Base-by-base conservation (phyloP, 495 filamentous ascomycete species). In the Clavariopsis aquatica region DNA sequence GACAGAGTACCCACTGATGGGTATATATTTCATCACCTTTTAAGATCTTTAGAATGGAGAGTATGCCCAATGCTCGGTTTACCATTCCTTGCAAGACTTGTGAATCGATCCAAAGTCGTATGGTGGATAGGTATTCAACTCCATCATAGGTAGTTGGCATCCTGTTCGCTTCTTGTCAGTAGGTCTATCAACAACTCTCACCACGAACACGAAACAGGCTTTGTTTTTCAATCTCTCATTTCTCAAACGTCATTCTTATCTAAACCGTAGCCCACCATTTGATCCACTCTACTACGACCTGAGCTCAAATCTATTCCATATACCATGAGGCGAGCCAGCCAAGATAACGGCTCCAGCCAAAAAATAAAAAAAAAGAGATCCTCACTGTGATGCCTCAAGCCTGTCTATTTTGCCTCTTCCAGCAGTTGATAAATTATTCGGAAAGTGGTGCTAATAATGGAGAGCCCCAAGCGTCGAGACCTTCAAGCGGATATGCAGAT, bases 291-390 rank as follows among this genome's bases (percentile, higher is more conserved):
- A 43, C 38, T 6, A 15, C 38, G n/a, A 43, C 10, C 47, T 23
- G 47, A 28, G 47, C 54, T 31, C 54, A 57, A 43, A 22, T 57
- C 54, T 57, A 57, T 57, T 31, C 54, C 54, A 43, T 43, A 43
- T 49, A 27, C 57, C 46, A 62, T 43, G 15, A 9, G 41, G 43
- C 46, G 45, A 60, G 57, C 43, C 57, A 52, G n/a, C 19, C 13
- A 20, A 49, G 1, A 52, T n/a, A n/a, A 20, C 31, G 46, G 57
- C 43, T 51, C 43, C 26, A 51, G 43, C 57, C 57, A 60, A n/a
- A 29, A 8, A 13, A 24, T 24, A 52, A 3, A 17, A 7, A 34
- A 54, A 54, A 29, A 12, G 24, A 54, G 10, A 43, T 36, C 29
- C 28, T 52, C 57, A 5, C 29, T 51, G 9, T 19, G 22, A 41